phyloP scores from a whole-genome alignment of 2,329 filamentous ascomycete genomes.

The Microdochium nivale region DNA sequence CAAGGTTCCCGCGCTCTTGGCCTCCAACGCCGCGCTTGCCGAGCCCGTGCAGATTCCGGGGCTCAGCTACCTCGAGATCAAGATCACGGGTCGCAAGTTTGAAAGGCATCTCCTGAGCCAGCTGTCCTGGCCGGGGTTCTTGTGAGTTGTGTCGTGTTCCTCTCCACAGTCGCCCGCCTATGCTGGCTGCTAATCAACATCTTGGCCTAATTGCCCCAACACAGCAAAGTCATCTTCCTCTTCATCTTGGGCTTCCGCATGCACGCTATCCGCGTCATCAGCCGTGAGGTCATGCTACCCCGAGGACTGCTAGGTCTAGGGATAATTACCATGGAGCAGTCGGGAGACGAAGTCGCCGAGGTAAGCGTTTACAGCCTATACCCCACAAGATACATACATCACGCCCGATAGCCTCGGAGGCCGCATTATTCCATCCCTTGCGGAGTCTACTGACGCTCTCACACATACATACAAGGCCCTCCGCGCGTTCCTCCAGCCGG shows the following conservation, averaged over 20 bases:
- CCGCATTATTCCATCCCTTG: too few species aligned
- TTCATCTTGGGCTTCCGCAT: slow-evolving; percentile 59
- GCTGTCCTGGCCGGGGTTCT: slow-evolving; percentile 57
- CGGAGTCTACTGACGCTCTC: too few species aligned
- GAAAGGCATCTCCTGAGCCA: slow-evolving; percentile 59
- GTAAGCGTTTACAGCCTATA: slow-evolving; percentile 13
- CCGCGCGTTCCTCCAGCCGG: slow-evolving; percentile 33
- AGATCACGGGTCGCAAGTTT: slow-evolving; percentile 65
- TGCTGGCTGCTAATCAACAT: not conserved
- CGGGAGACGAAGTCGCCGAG: slow-evolving; percentile 49
- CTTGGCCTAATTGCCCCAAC: not conserved
- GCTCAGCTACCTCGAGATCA: slow-evolving; percentile 57
- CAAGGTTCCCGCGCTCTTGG: slow-evolving; percentile 31
- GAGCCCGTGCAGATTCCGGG: slow-evolving; percentile 55
- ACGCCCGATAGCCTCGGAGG: too few species aligned
- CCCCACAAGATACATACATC: not conserved
- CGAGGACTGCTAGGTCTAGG: slow-evolving; percentile 65
- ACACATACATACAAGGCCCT: slow-evolving; percentile 36
- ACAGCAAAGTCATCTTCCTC: slow-evolving; percentile 50
- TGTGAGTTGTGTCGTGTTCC: slow-evolving; percentile 32
- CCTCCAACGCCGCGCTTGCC: slow-evolving; percentile 40
- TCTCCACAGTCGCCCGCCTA: not conserved
- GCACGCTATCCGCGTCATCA: slow-evolving; percentile 61
- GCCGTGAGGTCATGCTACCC: slow-evolving; percentile 60
- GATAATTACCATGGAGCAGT: slow-evolving; percentile 60